Conservation (phyloP, 164 flowering plant genomes). For the Hamamelis virginiana region DNA sequence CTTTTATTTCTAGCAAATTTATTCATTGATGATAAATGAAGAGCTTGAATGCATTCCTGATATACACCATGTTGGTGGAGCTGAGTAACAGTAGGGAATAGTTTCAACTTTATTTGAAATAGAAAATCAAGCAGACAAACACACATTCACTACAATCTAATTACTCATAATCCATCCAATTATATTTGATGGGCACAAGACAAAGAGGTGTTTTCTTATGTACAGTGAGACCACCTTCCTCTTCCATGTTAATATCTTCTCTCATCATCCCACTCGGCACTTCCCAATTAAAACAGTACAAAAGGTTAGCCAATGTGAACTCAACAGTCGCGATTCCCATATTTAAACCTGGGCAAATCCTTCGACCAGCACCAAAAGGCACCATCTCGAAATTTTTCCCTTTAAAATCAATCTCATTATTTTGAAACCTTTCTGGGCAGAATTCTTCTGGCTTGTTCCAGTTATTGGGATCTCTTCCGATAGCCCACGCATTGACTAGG, state of each 20-base stretch:
- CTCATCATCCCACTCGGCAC: slow-evolving; percentile 1
- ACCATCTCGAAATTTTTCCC: neutral
- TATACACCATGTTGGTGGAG: too few species aligned
- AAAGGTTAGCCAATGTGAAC: neutral
- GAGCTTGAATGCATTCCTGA: too few species aligned
- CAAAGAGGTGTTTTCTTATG: too few species aligned
- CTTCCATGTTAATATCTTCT: neutral
- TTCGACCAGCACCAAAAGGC: neutral
- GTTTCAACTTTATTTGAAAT: too few species aligned
- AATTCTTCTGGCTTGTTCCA: slow-evolving; percentile 1
- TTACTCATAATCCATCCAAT: too few species aligned
- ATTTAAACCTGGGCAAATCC: neutral
- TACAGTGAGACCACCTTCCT: neutral
- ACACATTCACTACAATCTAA: too few species aligned
- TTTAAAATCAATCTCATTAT: neutral
- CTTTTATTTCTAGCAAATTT: too few species aligned
- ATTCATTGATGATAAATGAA: too few species aligned
- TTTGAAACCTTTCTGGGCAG: neutral
- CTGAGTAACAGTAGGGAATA: too few species aligned
- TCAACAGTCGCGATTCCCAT: neutral
- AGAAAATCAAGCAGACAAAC: too few species aligned
- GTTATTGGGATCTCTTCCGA: neutral
- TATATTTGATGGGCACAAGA: too few species aligned
- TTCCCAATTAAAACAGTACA: slow-evolving; percentile 7
- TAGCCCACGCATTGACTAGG: neutral